A percentile compares a stretch with the other conserved stretches of the same genome.
These are phyloP conservation scores for Kodamaea hsintzibuensis DNA, from an alignment of 805 yeast species.

Conservation along the genomic window DNA sequence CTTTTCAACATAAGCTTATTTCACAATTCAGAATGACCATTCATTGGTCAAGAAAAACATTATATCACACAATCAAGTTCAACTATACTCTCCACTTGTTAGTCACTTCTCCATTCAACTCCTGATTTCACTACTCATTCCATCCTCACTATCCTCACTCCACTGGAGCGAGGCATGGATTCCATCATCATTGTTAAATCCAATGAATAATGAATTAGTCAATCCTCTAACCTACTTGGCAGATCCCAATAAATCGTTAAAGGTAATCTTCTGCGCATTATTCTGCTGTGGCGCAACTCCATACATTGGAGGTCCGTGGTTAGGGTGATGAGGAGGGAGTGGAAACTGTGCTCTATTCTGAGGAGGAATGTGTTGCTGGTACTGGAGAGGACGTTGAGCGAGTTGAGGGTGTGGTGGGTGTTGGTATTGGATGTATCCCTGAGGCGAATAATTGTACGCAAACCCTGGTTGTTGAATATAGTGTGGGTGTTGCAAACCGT, in stretches of 20 bases:
- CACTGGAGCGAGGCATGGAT: not conserved
- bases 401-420: slow-evolving; percentile 19
- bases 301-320: slow-evolving; percentile 11
- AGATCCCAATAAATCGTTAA: slow-evolving; percentile 40
- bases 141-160: not conserved
- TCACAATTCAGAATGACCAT: too few species aligned
- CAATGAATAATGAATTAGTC: slow-evolving; percentile 4
- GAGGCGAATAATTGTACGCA: slow-evolving; percentile 31
- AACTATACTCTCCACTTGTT: too few species aligned
- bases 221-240: slow-evolving; percentile 15
- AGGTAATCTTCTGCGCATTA: slow-evolving; percentile 43
- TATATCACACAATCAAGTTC: too few species aligned
- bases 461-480: slow-evolving; percentile 30
- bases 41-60: too few species aligned
- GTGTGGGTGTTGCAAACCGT: slow-evolving; percentile 12
- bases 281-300: slow-evolving; percentile 7
- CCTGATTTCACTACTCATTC: not conserved
- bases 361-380: not conserved
- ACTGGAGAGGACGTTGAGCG: not conserved
- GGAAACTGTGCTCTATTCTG: slow-evolving; percentile 7
- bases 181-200: slow-evolving; percentile 1
- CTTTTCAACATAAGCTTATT: not conserved
- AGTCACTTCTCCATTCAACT: not conserved
- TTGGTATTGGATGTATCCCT: slow-evolving; percentile 34
- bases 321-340: not conserved